Percentiles rank a stretch among this genome's conserved stretches.
These are phyloP conservation scores for Trichaptum fuscoviolaceum DNA, from an alignment of 768 basidiomycete species.

Conservation along the genomic window DNA sequence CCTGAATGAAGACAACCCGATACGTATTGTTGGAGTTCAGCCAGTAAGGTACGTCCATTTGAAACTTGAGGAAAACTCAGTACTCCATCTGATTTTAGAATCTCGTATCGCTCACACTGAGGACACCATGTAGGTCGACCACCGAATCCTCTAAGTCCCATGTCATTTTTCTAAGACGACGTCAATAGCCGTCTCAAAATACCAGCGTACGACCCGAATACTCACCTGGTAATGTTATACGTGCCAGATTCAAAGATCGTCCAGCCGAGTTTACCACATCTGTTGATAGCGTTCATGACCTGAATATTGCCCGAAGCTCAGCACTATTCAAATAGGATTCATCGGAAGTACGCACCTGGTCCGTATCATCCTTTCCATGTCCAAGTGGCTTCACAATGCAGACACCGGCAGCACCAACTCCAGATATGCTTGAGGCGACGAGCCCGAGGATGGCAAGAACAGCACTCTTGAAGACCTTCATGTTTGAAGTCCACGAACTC, in stretches of 20 bases:
- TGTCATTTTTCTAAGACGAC: slow-evolving; percentile 40
- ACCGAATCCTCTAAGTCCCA: slow-evolving; percentile 42
- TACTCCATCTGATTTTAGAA: background rate
- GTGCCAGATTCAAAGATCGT: slow-evolving; percentile 39
- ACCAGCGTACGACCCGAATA: background rate
- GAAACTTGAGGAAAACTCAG: slow-evolving; percentile 32
- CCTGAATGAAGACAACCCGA: slow-evolving; percentile 57
- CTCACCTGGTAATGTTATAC: slow-evolving; percentile 48
- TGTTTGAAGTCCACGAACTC: background rate
- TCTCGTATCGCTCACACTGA: slow-evolving; percentile 32
- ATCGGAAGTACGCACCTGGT: slow-evolving; percentile 24
- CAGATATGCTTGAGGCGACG: background rate
- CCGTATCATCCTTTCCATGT: slow-evolving; percentile 34
- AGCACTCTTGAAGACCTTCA: background rate
- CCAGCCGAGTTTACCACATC: slow-evolving; percentile 43
- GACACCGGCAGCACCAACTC: background rate
- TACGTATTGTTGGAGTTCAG: slow-evolving; percentile 49
- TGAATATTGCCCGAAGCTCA: slow-evolving; percentile 13
- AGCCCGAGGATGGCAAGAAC: background rate
- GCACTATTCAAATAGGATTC: background rate
- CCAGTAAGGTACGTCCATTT: slow-evolving; percentile 51
- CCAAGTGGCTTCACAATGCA: slow-evolving; percentile 26
- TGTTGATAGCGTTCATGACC: slow-evolving; percentile 44
- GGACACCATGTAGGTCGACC: slow-evolving; percentile 38
- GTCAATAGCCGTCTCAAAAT: background rate